These are phyloP conservation scores for Stromatinia cepivora DNA, from an alignment of 2,329 filamentous ascomycete genomes.

Conservation along the genomic window DNA sequence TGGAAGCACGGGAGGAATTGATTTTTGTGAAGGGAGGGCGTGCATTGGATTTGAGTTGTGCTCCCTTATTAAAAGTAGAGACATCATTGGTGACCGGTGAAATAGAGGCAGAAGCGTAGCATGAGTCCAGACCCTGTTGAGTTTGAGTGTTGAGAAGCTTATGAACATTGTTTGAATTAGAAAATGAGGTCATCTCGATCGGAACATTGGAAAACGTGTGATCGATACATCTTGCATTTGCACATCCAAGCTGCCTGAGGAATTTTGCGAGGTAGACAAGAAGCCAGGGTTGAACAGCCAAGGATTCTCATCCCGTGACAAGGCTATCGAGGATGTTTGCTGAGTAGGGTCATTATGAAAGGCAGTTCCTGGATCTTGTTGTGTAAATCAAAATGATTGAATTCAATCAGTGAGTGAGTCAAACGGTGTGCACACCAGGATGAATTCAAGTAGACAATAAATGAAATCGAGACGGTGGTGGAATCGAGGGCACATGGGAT, in stretches of 20 bases:
- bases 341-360: not conserved
- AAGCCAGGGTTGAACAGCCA: no score
- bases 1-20: no score
- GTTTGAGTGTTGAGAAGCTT: not conserved
- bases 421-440: not conserved
- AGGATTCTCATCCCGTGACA: not conserved
- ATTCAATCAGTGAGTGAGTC: not conserved
- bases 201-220: not conserved
- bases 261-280: not conserved
- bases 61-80: not conserved
- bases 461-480: not conserved
- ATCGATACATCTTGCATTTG: not conserved
- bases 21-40: no score
- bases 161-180: not conserved
- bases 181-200: no score
- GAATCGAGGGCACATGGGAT: not conserved
- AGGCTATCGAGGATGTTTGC: not conserved
- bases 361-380: not conserved
- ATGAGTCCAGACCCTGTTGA: not conserved
- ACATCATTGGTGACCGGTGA: not conserved
- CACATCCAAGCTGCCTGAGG: no score
- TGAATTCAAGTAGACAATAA: not conserved
- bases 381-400: not conserved
- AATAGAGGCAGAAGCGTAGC: not conserved
- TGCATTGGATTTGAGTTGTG: not conserved